Conservation (phyloP, 2,329 filamentous ascomycete genomes). For the Sclerotinia minor region DNA sequence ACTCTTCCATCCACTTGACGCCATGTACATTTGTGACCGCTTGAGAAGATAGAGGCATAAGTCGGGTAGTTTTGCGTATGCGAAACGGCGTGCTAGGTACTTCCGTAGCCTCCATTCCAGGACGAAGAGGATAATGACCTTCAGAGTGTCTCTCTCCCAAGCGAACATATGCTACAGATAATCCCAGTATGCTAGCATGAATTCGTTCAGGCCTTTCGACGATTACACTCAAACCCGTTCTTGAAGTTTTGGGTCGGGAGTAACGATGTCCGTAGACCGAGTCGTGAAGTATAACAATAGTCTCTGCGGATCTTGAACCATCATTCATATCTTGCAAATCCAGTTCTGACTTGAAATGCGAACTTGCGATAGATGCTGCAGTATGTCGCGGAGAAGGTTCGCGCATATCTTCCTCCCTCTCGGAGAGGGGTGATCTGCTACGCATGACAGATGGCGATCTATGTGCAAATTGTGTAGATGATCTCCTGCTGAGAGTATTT, state of each 20-base stretch:
- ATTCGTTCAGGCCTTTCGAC: conserved; percentile 93
- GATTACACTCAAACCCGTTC: conserved; percentile 71
- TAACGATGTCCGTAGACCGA: conserved; percentile 93
- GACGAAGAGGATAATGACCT: conserved; percentile 66
- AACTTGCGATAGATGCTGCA: conserved; percentile 47
- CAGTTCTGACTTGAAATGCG: conserved; percentile 41
- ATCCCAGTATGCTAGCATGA: conserved; percentile 76
- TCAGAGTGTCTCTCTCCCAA: conserved; percentile 77
- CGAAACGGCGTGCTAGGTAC: conserved; percentile 71
- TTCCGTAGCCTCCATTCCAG: conserved; percentile 52
- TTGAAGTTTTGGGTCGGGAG: conserved; percentile 76
- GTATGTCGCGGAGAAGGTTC: conserved; percentile 47
- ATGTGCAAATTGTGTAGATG: conserved; percentile 46
- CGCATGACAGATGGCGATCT: conserved; percentile 40
- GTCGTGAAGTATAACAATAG: conserved; percentile 86
- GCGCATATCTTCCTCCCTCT: conserved; percentile 40
- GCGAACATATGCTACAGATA: conserved; percentile 87
- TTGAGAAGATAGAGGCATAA: conserved; percentile 68
- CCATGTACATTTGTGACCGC: conserved; percentile 92
- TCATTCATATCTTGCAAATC: conserved; percentile 36
- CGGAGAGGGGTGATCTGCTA: conserved; percentile 45
- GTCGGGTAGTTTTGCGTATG: conserved; percentile 77
- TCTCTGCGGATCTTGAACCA: conserved; percentile 51
- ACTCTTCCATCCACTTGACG: conserved; percentile 87
- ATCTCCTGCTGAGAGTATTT: conserved; percentile 44